Evolutionary conservation across 2,329 filamentous ascomycete species (phyloP), one percentile per base, ranked within the genome.

Genomic region (Alternaria panax): DNA sequence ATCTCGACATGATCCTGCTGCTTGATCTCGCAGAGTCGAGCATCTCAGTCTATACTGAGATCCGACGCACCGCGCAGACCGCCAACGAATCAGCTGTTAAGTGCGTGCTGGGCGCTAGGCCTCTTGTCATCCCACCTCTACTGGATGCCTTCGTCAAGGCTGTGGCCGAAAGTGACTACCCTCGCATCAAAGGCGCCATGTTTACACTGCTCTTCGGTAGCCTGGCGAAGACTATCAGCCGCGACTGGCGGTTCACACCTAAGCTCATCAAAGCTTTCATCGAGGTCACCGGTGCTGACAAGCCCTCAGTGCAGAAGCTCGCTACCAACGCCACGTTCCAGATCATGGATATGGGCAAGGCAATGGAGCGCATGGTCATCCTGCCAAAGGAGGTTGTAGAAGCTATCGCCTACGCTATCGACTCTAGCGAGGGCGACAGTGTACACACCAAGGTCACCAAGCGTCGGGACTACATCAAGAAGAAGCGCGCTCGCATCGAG

Each of bases 201-300:
- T 98, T 95, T 76, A 93, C 93, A 0, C 80, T 99, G 27, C 82
- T 98, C 18, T 96, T 94, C 70, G 93, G 94, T 11, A 96, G 92
- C 61, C 82, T 99, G 34, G 86, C 93, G 6, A 96, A 93, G 80
- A 96, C 94, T 0, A 86, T 96, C 45, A 87, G 92, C 46, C 90
- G 91, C 54, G 93, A 99, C 76, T 99, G 96, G 96, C 90, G 93
- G 38, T 97, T 93, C 77, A 92, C 95, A 0, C 95, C 96, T 1
- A 87, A 90, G n/a, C 82, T 97, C 48, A 92, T 99, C 81, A 89
- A 90, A 53, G 84, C 95, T 8, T 99, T 96, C 79, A 95, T 99
- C 64, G 88, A 91, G 70, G 92, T 95, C 3, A 93, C 91, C 18
- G 89, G 89, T 34, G 93, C 96, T 16, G 95, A 99, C 79, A 97